A percentile compares a stretch with the other conserved stretches of the same genome.
phyloP scores from a whole-genome alignment of 129 eudicot genomes.

The Oenanthe sinensis region DNA sequence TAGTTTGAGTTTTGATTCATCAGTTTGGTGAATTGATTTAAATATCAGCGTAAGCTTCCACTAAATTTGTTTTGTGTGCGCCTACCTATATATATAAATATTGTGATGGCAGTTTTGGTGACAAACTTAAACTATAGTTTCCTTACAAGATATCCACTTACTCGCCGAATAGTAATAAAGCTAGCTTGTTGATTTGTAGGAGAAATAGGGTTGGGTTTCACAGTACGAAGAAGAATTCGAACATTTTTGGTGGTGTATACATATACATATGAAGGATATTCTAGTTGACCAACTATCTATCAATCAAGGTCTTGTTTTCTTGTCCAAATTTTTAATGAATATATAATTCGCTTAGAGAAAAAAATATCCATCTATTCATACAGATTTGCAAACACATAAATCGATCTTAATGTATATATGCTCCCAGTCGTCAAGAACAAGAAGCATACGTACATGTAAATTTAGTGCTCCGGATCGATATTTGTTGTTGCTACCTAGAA shows the following conservation, averaged over 20 bases:
- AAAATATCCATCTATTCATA: no score
- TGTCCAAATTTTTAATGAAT: background rate
- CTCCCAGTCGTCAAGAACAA: background rate
- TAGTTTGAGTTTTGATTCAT: background rate
- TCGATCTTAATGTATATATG: background rate
- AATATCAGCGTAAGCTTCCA: slow-evolving; percentile 12
- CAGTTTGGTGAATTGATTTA: background rate
- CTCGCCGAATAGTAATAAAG: background rate
- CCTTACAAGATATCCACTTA: slow-evolving; percentile 4
- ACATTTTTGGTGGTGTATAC: background rate
- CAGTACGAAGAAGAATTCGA: background rate
- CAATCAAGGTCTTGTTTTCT: background rate
- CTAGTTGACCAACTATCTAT: background rate
- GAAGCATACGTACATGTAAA: no score
- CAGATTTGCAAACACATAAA: no score
- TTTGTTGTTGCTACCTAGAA: no score
- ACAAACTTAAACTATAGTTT: background rate
- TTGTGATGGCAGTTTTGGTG: background rate
- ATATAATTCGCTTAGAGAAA: no score
- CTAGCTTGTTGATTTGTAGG: background rate
- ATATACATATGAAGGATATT: background rate
- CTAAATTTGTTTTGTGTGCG: background rate
- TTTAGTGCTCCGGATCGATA: no score
- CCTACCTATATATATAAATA: no score
- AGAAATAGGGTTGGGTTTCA: background rate